These are phyloP conservation scores for Podosphaera xanthii DNA, from an alignment of 2,329 filamentous ascomycete genomes.

Conservation along the genomic window DNA sequence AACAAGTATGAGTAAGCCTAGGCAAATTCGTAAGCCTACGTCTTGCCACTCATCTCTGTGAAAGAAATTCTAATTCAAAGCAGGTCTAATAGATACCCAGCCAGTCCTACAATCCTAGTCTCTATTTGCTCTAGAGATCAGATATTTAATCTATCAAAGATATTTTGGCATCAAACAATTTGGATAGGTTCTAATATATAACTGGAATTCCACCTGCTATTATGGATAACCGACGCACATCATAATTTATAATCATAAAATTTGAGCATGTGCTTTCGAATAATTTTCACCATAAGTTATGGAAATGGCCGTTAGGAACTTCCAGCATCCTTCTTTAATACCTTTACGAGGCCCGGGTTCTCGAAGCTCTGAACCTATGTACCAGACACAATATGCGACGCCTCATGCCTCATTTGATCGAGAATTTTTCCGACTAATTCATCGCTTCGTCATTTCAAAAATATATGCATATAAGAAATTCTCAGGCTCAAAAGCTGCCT, in stretches of 20 bases:
- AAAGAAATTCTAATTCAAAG: background rate
- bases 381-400: background rate
- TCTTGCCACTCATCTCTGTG: background rate
- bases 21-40: background rate
- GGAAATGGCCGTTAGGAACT: too few relatives aligned
- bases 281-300: background rate
- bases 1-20: constrained; percentile 9
- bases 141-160: background rate
- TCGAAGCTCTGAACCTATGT: background rate
- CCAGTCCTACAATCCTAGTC: background rate
- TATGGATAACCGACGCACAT: background rate
- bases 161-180: background rate
- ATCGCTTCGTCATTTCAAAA: background rate
- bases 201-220: background rate
- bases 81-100: background rate
- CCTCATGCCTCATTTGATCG: too few relatives aligned
- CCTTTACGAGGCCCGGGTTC: background rate
- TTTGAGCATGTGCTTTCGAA: background rate
- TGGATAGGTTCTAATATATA: background rate
- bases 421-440: too few relatives aligned
- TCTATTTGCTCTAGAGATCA: background rate
- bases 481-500: too few relatives aligned
- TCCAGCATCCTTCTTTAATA: background rate
- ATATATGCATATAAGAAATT: background rate
- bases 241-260: background rate